Base-by-base conservation (phyloP, 2,329 filamentous ascomycete species). In the Pseudogymnoascus sp. region DNA sequence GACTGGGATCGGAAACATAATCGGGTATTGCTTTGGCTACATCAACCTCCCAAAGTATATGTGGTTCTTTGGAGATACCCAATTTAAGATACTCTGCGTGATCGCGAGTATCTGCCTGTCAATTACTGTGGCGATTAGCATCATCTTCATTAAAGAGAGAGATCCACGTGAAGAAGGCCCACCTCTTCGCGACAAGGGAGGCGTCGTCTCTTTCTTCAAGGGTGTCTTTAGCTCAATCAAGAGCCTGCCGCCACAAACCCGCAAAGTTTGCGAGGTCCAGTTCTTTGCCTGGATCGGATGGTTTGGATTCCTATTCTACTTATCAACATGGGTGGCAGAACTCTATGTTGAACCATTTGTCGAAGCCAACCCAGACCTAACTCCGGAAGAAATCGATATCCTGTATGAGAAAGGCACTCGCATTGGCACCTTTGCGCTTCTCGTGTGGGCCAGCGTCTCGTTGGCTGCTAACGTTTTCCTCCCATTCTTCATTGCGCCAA, bases 301-400 rank as follows among this genome's bases (percentile, higher is more conserved):
- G 85, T 98, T 97, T 71, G 93, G 93, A 0, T 92, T 96, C 74
- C 82, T 98, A 2, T 97, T 96, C 77, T 98, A 98, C 78, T 91
- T 91, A 4, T 96, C 92, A 1, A 96, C 91, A 16, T 98, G 95
- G 74, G 89, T 97, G 68, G 93, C 90, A 66, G 91, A 96, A 72
- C 90, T 98, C 63, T 96, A 96, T 70, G 89, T 91, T 16, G 89
- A 96, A 72, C 91, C 91, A 0, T 89, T 84, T 68, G 87, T 97
- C 61, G 81, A 86, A 67, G 79, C 84, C 61, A 89, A 96, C 68
- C 92, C 91, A 0, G 78, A 93, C 73, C 88, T 96, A 81, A 84
- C 87, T 0, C 83, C 88, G 0, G 81, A 83, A 14, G 87, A 97
- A 70, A 85, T 97, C 64, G 88, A 96, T 70, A 76, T 80, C 60